Percentiles rank a stretch among this genome's conserved stretches.
Conservation (phyloP, 805 yeast genomes). For the Kluyveromyces siamensis region DNA sequence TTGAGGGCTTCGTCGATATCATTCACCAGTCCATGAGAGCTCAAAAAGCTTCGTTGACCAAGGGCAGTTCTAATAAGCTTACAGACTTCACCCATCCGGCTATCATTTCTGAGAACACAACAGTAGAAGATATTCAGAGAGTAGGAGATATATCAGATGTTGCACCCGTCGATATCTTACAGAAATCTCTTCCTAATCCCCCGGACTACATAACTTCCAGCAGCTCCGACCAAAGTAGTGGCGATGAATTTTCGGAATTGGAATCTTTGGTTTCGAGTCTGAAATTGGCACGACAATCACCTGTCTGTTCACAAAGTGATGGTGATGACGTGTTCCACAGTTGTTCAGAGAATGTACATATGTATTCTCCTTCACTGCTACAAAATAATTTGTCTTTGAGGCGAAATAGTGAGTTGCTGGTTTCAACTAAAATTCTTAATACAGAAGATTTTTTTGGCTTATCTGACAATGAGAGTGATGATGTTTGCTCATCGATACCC, state of each 20-base stretch:
- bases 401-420: background rate
- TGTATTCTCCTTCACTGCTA: background rate
- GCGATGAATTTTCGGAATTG: conserved; percentile 19
- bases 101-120: background rate
- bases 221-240: conserved; percentile 17
- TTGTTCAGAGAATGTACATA: background rate
- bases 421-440: conserved; percentile 2
- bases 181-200: conserved; percentile 8
- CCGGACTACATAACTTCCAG: conserved; percentile 18
- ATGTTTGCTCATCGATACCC: background rate
- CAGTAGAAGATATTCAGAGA: background rate
- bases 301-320: background rate
- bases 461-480: conserved; percentile 3
- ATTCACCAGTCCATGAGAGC: background rate
- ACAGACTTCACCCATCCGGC: background rate
- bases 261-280: conserved; percentile 6
- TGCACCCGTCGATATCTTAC: background rate
- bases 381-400: background rate
- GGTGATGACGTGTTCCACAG: conserved; percentile 6
- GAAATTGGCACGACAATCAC: background rate
- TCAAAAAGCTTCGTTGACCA: background rate
- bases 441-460: conserved; percentile 2
- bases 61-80: background rate
- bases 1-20: conserved; percentile 1
- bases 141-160: background rate